A percentile compares a stretch with the other conserved stretches of the same genome.
phyloP scores from a whole-genome alignment of 1,284 basidiomycete genomes.

The Stygiomarasmius scandens region DNA sequence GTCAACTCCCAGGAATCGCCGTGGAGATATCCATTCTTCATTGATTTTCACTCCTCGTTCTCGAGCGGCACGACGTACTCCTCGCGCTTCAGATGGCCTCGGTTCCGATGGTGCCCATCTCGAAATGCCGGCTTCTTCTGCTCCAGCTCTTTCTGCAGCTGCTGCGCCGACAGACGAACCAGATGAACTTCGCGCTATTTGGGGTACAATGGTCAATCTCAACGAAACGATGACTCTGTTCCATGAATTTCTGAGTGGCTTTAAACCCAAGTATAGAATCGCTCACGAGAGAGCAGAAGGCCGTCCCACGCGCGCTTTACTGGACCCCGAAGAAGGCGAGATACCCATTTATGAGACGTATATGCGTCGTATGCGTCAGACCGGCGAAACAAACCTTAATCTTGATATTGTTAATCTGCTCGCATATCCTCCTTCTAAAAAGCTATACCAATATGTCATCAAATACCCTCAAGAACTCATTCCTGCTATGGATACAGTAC shows the following conservation, averaged over 20 bases:
- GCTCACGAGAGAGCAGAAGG: conserved; percentile 73
- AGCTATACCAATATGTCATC: conserved; percentile 77
- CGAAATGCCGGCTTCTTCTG: conserved; percentile 66
- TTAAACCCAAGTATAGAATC: conserved; percentile 92
- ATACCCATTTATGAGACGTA: conserved; percentile 81
- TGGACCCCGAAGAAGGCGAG: conserved; percentile 70
- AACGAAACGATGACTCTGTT: conserved; percentile 91
- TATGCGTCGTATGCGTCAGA: conserved; percentile 85
- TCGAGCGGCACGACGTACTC: conserved; percentile 24
- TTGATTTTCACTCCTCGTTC: conserved; percentile 58
- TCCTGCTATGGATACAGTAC: conserved; percentile 94
- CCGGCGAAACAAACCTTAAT: conserved; percentile 91
- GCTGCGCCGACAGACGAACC: conserved; percentile 66
- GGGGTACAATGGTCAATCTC: conserved; percentile 95
- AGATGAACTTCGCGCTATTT: conserved; percentile 87
- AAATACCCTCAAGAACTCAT: conserved; percentile 98
- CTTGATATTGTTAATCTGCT: conserved; percentile 89
- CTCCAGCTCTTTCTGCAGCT: conserved; percentile 60
- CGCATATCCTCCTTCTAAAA: conserved; percentile 84
- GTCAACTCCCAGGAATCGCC: conserved; percentile 61
- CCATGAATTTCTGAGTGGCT: conserved; percentile 86
- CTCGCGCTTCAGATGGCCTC: conserved; percentile 46
- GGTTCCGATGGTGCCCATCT: conserved; percentile 61
- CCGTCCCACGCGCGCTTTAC: conserved; percentile 54
- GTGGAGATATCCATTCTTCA: conserved; percentile 86